A percentile compares a stretch with the other conserved stretches of the same genome.
These are phyloP conservation scores for Hirsutella rhossiliensis DNA, from an alignment of 2,329 filamentous ascomycete genomes.

Conservation along the genomic window DNA sequence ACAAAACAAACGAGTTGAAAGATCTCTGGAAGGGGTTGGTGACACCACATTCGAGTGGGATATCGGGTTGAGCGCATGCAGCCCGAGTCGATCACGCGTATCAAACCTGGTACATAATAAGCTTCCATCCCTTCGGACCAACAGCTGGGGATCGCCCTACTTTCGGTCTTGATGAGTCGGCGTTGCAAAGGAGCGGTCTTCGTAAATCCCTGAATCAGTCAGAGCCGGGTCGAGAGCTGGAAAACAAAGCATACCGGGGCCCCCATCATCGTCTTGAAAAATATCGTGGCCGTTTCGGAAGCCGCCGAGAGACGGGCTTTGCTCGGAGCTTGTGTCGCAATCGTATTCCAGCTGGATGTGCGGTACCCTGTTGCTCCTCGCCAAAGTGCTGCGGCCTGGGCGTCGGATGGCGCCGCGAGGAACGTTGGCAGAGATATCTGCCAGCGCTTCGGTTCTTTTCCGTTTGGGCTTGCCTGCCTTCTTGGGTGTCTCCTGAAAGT, in stretches of 20 bases:
- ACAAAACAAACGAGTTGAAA: slow-evolving; percentile 12
- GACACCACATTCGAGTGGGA: slow-evolving; percentile 26
- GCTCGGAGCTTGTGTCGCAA: slow-evolving; percentile 5
- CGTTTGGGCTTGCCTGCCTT: slow-evolving; percentile 17
- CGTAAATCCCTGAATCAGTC: slow-evolving; percentile 12
- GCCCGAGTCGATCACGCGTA: slow-evolving; percentile 18
- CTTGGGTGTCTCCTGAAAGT: slow-evolving; percentile 14
- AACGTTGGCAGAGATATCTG: slow-evolving; percentile 22
- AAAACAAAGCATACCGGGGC: slow-evolving; percentile 10
- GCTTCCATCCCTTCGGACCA: background rate
- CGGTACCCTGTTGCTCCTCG: slow-evolving; percentile 8
- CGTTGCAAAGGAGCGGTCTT: slow-evolving; percentile 10
- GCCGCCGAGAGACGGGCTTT: slow-evolving; percentile 7
- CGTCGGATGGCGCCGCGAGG: slow-evolving; percentile 15
- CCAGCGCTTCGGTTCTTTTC: slow-evolving; percentile 18
- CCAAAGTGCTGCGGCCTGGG: slow-evolving; percentile 8
- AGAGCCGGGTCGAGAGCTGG: slow-evolving; percentile 4
- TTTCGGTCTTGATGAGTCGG: slow-evolving; percentile 12
- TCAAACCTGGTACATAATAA: slow-evolving; percentile 13
- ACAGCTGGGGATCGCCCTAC: slow-evolving; percentile 6
- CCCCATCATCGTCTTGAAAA: slow-evolving; percentile 16
- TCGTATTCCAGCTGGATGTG: slow-evolving; percentile 8
- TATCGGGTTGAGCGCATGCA: slow-evolving; percentile 23
- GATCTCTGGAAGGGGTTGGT: slow-evolving; percentile 19
- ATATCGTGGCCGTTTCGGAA: slow-evolving; percentile 15